phyloP scores from a whole-genome alignment of 352 stramenopile species.

The Globisporangium nunn region DNA sequence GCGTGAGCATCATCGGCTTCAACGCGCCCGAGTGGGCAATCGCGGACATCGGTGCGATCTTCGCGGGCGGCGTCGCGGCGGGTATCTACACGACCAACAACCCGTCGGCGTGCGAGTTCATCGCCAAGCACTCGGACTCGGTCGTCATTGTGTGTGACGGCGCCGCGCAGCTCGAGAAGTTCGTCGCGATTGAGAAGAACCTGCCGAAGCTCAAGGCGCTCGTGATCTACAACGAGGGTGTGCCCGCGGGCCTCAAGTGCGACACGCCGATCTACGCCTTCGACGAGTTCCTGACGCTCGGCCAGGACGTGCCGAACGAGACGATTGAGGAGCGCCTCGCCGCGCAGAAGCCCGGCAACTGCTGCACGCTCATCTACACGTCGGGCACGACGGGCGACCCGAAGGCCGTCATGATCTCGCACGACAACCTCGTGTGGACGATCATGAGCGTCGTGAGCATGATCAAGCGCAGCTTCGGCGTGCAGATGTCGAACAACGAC shows the following conservation, averaged over 20 bases:
- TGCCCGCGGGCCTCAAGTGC: conserved; percentile 62
- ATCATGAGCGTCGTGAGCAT: conserved; percentile 53
- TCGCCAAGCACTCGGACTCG: conserved; percentile 91
- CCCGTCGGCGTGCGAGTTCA: conserved; percentile 88
- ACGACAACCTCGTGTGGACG: conserved; percentile 92
- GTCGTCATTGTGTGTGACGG: conserved; percentile 91
- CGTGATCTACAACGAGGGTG: conserved; percentile 87
- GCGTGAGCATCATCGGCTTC: conserved; percentile 87
- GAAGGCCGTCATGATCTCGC: conserved; percentile 96
- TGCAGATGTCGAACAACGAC: conserved; percentile 56
- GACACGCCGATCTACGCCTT: conserved; percentile 70
- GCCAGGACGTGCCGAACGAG: conserved; percentile 53
- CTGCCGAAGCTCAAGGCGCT: conserved; percentile 91
- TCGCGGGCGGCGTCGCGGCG: conserved; percentile 87
- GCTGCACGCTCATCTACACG: conserved; percentile 92
- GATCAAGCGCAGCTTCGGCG: conserved; percentile 50
- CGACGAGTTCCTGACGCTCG: conserved; percentile 74
- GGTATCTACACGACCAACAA: conserved; percentile 97
- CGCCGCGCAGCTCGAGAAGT: conserved; percentile 92
- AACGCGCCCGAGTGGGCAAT: conserved; percentile 93
- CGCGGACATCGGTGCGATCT: conserved; percentile 88
- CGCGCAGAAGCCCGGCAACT: conserved; percentile 77
- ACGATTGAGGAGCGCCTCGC: conserved; percentile 70
- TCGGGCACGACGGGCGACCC: conserved; percentile 92
- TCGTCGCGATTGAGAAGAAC: conserved; percentile 80